A percentile compares a stretch with the other conserved stretches of the same genome.
These are phyloP conservation scores for Colletotrichum sp. DNA, from an alignment of 2,329 filamentous ascomycete species.

Conservation along the genomic window DNA sequence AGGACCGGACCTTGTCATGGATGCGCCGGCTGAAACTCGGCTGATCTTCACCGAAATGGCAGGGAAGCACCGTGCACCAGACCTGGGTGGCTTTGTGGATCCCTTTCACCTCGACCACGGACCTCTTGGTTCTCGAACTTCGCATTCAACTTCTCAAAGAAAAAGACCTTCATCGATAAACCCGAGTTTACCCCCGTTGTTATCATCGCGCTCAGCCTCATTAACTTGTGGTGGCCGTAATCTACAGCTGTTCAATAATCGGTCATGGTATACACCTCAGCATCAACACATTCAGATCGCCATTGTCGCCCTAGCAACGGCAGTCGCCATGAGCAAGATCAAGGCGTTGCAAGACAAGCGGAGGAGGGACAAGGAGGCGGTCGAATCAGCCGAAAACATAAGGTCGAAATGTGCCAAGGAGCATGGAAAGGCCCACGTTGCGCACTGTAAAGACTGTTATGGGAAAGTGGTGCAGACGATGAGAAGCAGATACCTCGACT, in stretches of 20 bases:
- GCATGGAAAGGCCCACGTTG: conserved; percentile 45
- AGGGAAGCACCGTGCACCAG: background rate
- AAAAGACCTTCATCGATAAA: background rate
- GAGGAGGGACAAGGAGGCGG: conserved; percentile 11
- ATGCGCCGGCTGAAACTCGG: conserved; percentile 20
- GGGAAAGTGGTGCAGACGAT: conserved; percentile 50
- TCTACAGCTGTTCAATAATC: background rate
- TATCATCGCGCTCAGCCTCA: background rate
- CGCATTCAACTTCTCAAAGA: background rate
- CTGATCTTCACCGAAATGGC: background rate
- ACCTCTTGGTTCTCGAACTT: background rate
- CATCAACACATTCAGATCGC: background rate
- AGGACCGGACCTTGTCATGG: background rate
- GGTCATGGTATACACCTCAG: background rate
- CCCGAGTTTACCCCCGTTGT: background rate
- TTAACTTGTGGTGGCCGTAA: background rate
- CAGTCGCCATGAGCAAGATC: background rate
- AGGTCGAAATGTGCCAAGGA: conserved; percentile 45
- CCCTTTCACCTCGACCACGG: background rate
- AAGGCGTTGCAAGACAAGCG: background rate
- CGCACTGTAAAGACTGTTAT: conserved; percentile 54
- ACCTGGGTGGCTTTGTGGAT: background rate
- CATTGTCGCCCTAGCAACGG: background rate
- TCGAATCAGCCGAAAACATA: conserved; percentile 45
- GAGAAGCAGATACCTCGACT: conserved; percentile 40